Base-by-base conservation (phyloP, 2,329 filamentous ascomycete species). In the Botrytis pseudocinerea region DNA sequence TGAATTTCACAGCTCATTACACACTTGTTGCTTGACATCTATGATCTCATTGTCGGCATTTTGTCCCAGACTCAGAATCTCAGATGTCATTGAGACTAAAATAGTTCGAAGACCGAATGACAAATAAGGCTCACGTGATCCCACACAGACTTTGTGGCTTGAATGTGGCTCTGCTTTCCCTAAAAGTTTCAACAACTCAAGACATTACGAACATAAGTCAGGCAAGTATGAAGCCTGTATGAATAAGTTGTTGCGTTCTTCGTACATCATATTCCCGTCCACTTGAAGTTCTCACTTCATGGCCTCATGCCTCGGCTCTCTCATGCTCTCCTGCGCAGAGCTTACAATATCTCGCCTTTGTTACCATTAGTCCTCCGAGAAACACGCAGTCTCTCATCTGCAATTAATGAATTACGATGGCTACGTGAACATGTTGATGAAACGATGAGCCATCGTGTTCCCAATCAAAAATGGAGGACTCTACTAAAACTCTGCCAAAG, bases 361-460 rank as follows among this genome's bases (percentile, higher is more conserved):
- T 84, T 92, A 8, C 85, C 88, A 12, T 80, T 85, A 2, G 86
- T 95, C 7, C 86, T 95, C 1, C 88, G 86, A 22, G 86, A 86
- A 14, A 92, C 91, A 76, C 86, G 90, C 74, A 87, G 89, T 77
- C 79, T 94, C 3, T 79, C 81, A n/a, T 89, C 90, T 5, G 90
- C 92, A 9, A 84, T 84, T 71, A 90, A 89, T 78, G 92, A 95
- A 83, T 84, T 94, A 69, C 87, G 91, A 78, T 95, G 92, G 93
- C 87, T 95, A 70, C 85, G 84, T 69, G 86, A 91, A 75, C 88
- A 93, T 79, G 85, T 87, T 75, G 81, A 84, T 51, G 70, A 62
- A 51, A 28, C 18, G 22, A 62, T 32, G 68, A 28, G 35, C 63
- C 25, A 40, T 25, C 25, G 22, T 20, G 28, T 35, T 6, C 65